Evolutionary conservation across 441 rosid genomes (phyloP).

Genomic region (Eutrema salsugineum): DNA sequence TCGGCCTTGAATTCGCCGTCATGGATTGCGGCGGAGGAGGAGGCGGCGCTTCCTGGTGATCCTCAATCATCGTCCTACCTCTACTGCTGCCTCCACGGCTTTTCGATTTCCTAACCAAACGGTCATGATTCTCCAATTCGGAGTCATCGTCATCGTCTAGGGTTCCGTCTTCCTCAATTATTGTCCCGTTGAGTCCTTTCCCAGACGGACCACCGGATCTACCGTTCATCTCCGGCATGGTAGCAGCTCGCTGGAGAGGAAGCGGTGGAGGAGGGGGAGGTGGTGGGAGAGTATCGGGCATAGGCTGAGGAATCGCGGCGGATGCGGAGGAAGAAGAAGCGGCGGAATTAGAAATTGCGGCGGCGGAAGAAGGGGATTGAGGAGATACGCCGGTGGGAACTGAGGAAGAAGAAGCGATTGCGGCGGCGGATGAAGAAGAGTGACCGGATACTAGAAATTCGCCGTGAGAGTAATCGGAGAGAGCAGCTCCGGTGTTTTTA

Average conservation of each 20-base stretch:
- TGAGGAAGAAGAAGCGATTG: constrained; percentile 16
- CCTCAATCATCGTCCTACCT: constrained; percentile 24
- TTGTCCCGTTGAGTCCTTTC: constrained; percentile 32
- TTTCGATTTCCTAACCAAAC: constrained; percentile 44
- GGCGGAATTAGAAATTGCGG: constrained; percentile 27
- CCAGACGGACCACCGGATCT: constrained; percentile 34
- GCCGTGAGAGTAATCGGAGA: constrained; percentile 70
- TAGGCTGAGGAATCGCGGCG: constrained; percentile 6
- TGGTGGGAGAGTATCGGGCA: constrained; percentile 34
- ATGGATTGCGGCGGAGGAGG: constrained; percentile 20
- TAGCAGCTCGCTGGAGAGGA: constrained; percentile 68
- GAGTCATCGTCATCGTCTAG: constrained; percentile 44
- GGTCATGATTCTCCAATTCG: constrained; percentile 35
- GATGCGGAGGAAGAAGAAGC: constrained; percentile 37
- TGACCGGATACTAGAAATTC: constrained; percentile 44
- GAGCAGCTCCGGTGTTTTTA: constrained; percentile 88
- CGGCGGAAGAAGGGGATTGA: constrained; percentile 63
- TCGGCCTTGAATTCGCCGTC: background rate
- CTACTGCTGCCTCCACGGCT: constrained; percentile 36
- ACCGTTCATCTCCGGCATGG: constrained; percentile 75
- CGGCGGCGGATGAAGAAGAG: background rate
- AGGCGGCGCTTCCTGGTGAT: constrained; percentile 22
- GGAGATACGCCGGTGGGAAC: constrained; percentile 26
- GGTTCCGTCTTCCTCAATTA: constrained; percentile 52
- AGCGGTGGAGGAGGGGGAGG: constrained; percentile 44